These are phyloP conservation scores for Colletotrichum cereale DNA, from an alignment of 2,329 filamentous ascomycete species.

Conservation along the genomic window DNA sequence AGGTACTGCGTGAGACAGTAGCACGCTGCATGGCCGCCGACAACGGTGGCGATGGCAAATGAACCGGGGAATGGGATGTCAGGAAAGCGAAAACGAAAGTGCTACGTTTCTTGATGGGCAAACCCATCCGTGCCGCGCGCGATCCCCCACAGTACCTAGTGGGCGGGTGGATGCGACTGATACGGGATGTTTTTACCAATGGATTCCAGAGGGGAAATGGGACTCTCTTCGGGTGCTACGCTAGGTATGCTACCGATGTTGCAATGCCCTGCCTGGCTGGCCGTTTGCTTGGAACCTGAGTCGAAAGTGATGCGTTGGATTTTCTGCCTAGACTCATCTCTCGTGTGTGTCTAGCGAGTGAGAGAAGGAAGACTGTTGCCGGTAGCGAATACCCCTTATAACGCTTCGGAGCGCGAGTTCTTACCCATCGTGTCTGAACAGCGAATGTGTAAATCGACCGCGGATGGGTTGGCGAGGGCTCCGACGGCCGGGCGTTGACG, in stretches of 20 bases:
- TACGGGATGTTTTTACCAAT: background rate
- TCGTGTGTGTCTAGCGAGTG: background rate
- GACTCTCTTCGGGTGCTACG: background rate
- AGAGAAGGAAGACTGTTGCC: background rate
- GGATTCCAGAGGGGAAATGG: background rate
- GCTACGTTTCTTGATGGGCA: background rate
- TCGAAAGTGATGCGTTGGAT: background rate
- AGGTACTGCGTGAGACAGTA: background rate
- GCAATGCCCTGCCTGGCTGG: background rate
- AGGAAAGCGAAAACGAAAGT: conserved; percentile 1
- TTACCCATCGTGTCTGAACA: background rate
- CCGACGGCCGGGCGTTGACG: background rate
- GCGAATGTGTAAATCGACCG: background rate
- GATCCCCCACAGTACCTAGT: background rate
- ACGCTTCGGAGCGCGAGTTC: background rate
- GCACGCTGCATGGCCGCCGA: background rate
- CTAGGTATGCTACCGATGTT: background rate
- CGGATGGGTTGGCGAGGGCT: background rate
- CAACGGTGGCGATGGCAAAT: conserved; percentile 10
- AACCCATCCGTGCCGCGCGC: background rate
- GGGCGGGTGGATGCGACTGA: background rate
- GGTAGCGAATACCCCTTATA: background rate
- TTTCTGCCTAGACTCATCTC: background rate
- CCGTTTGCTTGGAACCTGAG: background rate
- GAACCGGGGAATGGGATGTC: background rate